Base-by-base conservation (phyloP, 345 rosid genomes). In the Durio zibethinus region DNA sequence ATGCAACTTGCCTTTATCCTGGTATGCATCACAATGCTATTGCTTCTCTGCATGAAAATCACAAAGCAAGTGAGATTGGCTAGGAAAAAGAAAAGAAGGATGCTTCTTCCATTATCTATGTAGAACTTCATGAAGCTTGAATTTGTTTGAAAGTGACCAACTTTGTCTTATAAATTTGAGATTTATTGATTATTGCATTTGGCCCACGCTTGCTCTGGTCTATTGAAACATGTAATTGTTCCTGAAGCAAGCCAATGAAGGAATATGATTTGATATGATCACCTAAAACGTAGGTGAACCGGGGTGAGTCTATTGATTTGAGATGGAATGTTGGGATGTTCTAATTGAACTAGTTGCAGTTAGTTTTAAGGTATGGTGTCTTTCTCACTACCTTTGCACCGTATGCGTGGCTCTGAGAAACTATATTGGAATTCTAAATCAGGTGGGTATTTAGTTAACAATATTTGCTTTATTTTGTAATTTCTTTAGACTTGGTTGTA, bases 61-160 rank as follows among this genome's bases (percentile, higher is more conserved):
- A 82, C 91, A 69, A 95, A 95, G 90, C 96, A 93, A 80, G 91
- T 86, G 80, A 90, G 92, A 85, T 67, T 84, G 81, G 87, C 92
- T 11, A 89, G 92, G 89, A 95, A 90, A 76, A 95, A 90, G 94
- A 95, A 90, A 81, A 89, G 97, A 78, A 88, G 99, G 86, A 95
- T 95, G 99, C 96, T 95, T 84, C 97, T 95, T 79, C 99, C 99
- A 18, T 84, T 95, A 76, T 95, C 99, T 36, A 91, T 96, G 98
- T 96, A 86, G 78, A 77, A 77, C 74, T 43, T 53, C 65, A 15
- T 18, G 54, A 67, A 67, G 53, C 38, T 53, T 35, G 20, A 20
- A 9, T 10, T 62, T 29, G 10, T 47, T 50, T 62, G 10, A 42
- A 75, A 27, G 29, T 16, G 20, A 31, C 73, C 53, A 27, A 56